These are phyloP conservation scores for Emydomyces testavorans DNA, from an alignment of 2,329 filamentous ascomycete genomes.

Conservation along the genomic window DNA sequence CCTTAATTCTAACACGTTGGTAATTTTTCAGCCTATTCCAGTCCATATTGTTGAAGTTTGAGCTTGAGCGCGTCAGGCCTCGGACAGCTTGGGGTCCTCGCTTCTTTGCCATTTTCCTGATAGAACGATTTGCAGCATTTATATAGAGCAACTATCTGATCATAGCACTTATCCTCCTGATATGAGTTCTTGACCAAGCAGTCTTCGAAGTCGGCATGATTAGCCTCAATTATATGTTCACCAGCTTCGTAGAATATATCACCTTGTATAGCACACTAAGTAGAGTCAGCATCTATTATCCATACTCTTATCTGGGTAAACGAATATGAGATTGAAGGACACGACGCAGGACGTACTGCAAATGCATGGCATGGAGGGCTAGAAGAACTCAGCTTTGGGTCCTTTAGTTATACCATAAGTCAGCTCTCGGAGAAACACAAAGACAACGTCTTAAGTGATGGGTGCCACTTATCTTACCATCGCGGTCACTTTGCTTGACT, in stretches of 20 bases:
- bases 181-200: conserved; percentile 77
- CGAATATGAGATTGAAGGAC: conserved; percentile 3
- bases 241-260: conserved; percentile 17
- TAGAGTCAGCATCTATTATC: conserved; percentile 1
- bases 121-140: conserved; percentile 91
- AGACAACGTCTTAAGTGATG: background rate
- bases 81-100: conserved; percentile 71
- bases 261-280: conserved; percentile 84
- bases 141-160: conserved; percentile 72
- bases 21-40: background rate
- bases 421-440: background rate
- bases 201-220: conserved; percentile 32
- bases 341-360: conserved; percentile 53
- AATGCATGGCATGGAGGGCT: conserved; percentile 75
- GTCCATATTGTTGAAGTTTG: conserved; percentile 64
- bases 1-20: background rate
- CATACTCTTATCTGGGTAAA: background rate
- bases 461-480: background rate
- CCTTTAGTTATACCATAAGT: background rate
- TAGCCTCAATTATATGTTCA: background rate
- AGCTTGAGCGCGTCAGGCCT: conserved; percentile 66
- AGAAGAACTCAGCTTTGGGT: conserved; percentile 19
- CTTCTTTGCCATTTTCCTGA: conserved; percentile 61
- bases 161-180: conserved; percentile 71
- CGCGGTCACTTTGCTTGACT: background rate